Evolutionary conservation across 305 asterid species (phyloP), one percentile per base, ranked within the genome.

Genomic region (Rubia peregrina): DNA sequence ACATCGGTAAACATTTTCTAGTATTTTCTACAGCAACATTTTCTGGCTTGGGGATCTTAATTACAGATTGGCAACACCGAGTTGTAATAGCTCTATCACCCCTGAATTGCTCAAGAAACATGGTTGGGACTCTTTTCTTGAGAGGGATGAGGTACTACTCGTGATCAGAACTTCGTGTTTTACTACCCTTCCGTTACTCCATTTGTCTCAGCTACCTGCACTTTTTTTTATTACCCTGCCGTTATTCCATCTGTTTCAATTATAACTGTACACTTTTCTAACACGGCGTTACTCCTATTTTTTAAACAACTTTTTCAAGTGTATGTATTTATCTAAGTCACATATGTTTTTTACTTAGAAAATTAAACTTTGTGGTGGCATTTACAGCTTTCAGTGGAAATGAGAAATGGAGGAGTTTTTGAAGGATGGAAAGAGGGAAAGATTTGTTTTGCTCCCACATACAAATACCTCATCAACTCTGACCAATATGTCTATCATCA

Each of bases 391-490:
- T 36, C 41, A 36, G 24, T 13, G 44, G 67, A 33, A 17, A 40
- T 33, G 67, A 62, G 46, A 36, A 62, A 3, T 36, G 67, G 67
- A 16, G 67, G 67, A 19, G 67, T 36, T 22, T 62, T 62, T 62
- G 67, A 62, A 36, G 67, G 67, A 62, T 62, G 67, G 67, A 10
- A 62, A 17, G 67, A 62, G 46, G 67, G 67, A 36, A 36, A 62
- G 46, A 62, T 62, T 5, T 21, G 46, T 16, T 62, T 62, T 62
- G 67, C 67, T 33, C 67, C 67, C 11, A 62, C 67, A 62, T 62
- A 62, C 67, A 62, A 62, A n/a, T 62, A 62, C 46, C 46, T 62
- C 67, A 62, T 62, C 67, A 62, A 62, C 22, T 62, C 67, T 36
- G 67, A 62, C 67, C 67, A 62, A 16, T 62, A 62, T 36, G 46